Evolutionary conservation across 768 basidiomycete species (phyloP), one percentile per base, ranked within the genome.

Genomic region (Hygrophorus russula): DNA sequence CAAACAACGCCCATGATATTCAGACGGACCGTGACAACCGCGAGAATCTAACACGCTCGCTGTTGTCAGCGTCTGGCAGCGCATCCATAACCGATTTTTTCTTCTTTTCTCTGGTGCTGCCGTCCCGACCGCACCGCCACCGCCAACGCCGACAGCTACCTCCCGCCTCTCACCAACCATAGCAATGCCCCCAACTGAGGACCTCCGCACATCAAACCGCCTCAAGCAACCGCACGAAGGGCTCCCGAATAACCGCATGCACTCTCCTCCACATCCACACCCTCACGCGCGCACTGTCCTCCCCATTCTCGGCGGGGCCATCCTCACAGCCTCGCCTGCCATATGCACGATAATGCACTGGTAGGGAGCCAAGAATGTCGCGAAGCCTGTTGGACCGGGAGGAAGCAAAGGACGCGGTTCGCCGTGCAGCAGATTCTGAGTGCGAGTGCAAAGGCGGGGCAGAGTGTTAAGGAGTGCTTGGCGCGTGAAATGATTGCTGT

Each of bases 401-500:
- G 89, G 64, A 77, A 83, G 55, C 89, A 92, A 64, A 70, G 90
- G 29, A 74, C 77, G 36, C 70, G 76, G 28, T 71, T 66, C 38
- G 91, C 79, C 2, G 67, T 94, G 30, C 56, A 68, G 47, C 87
- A 82, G 73, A 79, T 96, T 12, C 50, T 89, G 36, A 63, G 78
- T 4, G 78, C 76, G 10, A 73, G 75, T 47, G 69, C 80, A 46
- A 64, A 61, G 44, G 57, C 70, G 0, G 83, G 81, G 17, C 70
- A 70, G 39, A 72, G 65, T 0, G 48, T 82, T 5, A 77, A 79
- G 49, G 77, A 83, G 53, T 66, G 90, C 46, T 59, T 94, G 47
- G 90, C 90, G 24, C 68, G 76, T 55, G 89, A 94, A 63, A 63
- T 92, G 27, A 68, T 96, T 35, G 70, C 67, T 0, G 73, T 88